phyloP scores from a whole-genome alignment of 2,329 filamentous ascomycete genomes.

The Nothomitra cinnamomea region DNA sequence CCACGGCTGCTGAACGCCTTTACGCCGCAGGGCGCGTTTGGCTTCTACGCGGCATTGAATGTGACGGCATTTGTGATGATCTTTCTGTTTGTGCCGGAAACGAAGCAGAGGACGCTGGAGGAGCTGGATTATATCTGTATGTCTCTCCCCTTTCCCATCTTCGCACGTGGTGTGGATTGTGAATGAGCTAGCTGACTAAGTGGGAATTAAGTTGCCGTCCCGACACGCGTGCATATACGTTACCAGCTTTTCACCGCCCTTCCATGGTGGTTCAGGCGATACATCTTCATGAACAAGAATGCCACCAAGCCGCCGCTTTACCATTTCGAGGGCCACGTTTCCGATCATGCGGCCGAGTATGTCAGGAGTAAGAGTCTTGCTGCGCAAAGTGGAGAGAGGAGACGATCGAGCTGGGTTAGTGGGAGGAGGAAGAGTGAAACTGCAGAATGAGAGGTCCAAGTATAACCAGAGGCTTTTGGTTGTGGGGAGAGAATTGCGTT shows the following conservation, averaged over 20 bases:
- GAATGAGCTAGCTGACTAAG: too few species aligned
- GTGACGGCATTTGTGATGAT: slow-evolving; percentile 44
- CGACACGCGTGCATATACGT: slow-evolving; percentile 36
- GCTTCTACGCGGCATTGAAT: slow-evolving; percentile 35
- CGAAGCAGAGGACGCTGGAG: slow-evolving; percentile 37
- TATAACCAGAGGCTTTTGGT: too few species aligned
- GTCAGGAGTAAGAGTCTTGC: background rate
- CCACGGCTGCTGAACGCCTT: slow-evolving; percentile 21
- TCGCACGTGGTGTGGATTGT: too few species aligned
- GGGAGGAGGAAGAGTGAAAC: too few species aligned
- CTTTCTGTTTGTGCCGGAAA: slow-evolving; percentile 42
- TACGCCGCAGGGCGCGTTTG: slow-evolving; percentile 22
- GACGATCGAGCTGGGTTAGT: too few species aligned
- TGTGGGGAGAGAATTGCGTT: too few species aligned
- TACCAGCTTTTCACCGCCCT: slow-evolving; percentile 40
- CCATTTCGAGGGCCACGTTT: slow-evolving; percentile 24
- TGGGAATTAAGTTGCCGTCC: slow-evolving; percentile 29
- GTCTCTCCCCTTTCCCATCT: background rate
- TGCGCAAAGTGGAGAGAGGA: background rate
- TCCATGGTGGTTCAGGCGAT: slow-evolving; percentile 44
- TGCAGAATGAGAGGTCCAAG: too few species aligned
- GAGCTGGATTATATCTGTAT: slow-evolving; percentile 38
- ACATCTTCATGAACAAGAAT: slow-evolving; percentile 33
- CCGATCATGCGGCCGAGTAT: slow-evolving; percentile 1
- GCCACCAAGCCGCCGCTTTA: slow-evolving; percentile 33